Conservation (phyloP, 768 basidiomycete species). For the Rhizopogon roseolus region DNA sequence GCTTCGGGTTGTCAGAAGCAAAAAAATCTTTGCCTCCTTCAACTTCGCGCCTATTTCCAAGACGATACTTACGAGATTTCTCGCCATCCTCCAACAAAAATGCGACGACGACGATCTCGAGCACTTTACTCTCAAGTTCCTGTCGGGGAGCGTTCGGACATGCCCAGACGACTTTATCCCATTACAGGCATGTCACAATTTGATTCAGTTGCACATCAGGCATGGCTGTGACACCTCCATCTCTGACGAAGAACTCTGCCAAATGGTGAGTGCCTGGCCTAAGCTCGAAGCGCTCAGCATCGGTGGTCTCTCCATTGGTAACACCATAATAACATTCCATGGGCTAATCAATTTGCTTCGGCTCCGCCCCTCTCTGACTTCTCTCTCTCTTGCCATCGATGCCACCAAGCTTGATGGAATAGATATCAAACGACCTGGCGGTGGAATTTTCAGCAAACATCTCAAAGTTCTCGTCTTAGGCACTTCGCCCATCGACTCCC, state of each 20-base stretch:
- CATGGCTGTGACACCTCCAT: slow-evolving; percentile 8
- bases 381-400: slow-evolving; percentile 18
- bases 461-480: slow-evolving; percentile 10
- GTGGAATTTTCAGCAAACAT: not conserved
- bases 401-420: not conserved
- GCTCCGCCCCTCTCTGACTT: slow-evolving; percentile 9
- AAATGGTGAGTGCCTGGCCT: slow-evolving; percentile 18
- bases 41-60: too few relatives aligned
- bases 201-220: not conserved
- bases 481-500: slow-evolving; percentile 11
- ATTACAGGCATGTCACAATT: not conserved
- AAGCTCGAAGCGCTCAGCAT: slow-evolving; percentile 14
- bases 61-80: not conserved
- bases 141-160: too few relatives aligned
- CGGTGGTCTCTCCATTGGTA: slow-evolving; percentile 8
- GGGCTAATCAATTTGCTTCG: slow-evolving; percentile 7
- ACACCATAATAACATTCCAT: slow-evolving; percentile 11
- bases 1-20: not conserved
- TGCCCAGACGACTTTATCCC: not conserved
- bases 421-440: not conserved
- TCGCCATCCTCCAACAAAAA: not conserved
- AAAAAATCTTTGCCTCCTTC: not conserved
- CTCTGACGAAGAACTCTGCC: slow-evolving; percentile 11
- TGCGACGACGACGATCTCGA: not conserved
- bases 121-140: not conserved